A percentile compares a stretch with the other conserved stretches of the same genome.
phyloP scores from a whole-genome alignment of 495 filamentous ascomycete genomes.

The Daldinia loculata region DNA sequence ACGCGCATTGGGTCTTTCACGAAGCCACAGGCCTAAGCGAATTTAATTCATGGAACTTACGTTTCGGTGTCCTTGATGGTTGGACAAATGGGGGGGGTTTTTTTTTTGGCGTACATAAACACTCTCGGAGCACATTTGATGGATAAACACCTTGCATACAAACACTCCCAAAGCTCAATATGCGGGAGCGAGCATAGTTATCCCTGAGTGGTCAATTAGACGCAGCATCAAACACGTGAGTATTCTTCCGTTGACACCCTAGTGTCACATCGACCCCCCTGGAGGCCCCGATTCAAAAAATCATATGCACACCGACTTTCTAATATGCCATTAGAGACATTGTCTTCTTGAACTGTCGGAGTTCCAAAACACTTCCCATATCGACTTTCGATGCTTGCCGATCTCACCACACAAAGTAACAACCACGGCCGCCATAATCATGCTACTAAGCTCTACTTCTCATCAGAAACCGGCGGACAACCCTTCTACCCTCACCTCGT shows the following conservation, averaged over 20 bases:
- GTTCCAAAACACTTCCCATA: conserved; percentile 24
- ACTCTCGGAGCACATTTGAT: conserved; percentile 8
- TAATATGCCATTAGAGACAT: conserved; percentile 31
- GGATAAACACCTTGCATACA: conserved; percentile 27
- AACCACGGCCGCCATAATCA: conserved; percentile 33
- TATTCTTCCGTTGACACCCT: conserved; percentile 41
- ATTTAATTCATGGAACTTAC: conserved; percentile 12
- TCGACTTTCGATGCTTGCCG: conserved; percentile 35
- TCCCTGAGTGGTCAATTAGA: conserved; percentile 36
- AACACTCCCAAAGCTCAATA: conserved; percentile 26
- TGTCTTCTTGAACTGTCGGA: conserved; percentile 38
- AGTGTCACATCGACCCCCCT: conserved; percentile 39
- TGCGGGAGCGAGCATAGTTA: conserved; percentile 3
- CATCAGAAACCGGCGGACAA: conserved; percentile 33
- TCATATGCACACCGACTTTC: conserved; percentile 46
- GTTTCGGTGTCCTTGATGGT: conserved; percentile 18
- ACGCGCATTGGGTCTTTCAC: background rate
- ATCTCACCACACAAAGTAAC: conserved; percentile 41
- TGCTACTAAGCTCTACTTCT: conserved; percentile 24
- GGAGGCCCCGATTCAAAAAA: conserved; percentile 32
- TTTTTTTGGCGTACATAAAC: conserved; percentile 5
- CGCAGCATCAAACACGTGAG: conserved; percentile 39
- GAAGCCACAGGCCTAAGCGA: conserved; percentile 4
- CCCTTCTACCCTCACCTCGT: conserved; percentile 27
- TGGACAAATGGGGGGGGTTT: conserved; percentile 9